Base-by-base conservation (phyloP, 371 early-diverging fungal genomes). In the Nematocida homosporus region DNA sequence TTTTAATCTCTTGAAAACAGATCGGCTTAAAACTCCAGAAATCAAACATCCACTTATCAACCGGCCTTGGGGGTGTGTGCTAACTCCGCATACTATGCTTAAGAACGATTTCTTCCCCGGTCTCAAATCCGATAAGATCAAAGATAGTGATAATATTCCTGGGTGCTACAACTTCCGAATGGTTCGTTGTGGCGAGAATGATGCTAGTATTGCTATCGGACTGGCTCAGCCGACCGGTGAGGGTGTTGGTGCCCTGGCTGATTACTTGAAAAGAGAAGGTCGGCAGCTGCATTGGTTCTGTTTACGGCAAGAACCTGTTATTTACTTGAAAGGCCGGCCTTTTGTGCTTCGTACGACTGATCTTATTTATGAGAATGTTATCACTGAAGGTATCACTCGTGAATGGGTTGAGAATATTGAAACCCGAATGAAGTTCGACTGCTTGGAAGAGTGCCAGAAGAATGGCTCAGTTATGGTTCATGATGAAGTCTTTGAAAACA, bases 271-370 rank as follows among this genome's bases (percentile, higher is more conserved):
- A 4, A 79, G 48, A 16, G 44, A 25, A 8, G 77, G 37, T 84
- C 47, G 78, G 69, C 29, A 8, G 66, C 80, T 89, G 18, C 54
- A 87, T 23, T 89, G 89, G 89, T 88, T 90, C 66, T 89, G 88
- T 75, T 65, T 89, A 20, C 84, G 90, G 47, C 89, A 90, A 78
- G 89, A 90, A 65, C 89, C 89, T 20, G 84, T 90, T 25, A 86
- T 89, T 5, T 89, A 89, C 75, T 85, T 90, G 61, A 87, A 88
- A 57, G 88, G 87, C n/a, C 80, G 84, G 8, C 89, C 90, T 3
- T 88, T 88, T 79, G 89, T 89, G 0, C 85, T 90, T 1, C 84
- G 89, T 40, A 88, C 88, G 68, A 81, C 86, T 82, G 81, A 86
- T 59, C 87, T 88, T 0, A 69, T 89, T 18, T 85, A 89, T 25